A percentile compares a stretch with the other conserved stretches of the same genome.
Evolutionary conservation across 495 filamentous ascomycete genomes (phyloP).

Genomic region (Aspergillus ellipticus): DNA sequence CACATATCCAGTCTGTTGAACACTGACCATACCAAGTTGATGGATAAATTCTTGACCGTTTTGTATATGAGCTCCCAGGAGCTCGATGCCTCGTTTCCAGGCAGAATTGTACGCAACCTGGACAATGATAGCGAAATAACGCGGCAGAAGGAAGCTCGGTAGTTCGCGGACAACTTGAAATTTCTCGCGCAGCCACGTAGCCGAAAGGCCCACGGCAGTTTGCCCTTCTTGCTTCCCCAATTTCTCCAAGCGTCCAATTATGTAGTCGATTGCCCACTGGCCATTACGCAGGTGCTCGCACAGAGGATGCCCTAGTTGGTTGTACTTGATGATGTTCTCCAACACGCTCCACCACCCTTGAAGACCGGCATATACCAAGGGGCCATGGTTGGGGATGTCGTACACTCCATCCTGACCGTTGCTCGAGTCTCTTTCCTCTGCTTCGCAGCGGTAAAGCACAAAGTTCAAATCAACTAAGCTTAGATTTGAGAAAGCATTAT

Average conservation of each 20-base stretch:
- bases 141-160: slow-evolving; percentile 83
- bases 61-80: slow-evolving; percentile 72
- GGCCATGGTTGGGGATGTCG: slow-evolving; percentile 74
- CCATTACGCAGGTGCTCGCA: slow-evolving; percentile 90
- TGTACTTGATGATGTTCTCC: slow-evolving; percentile 77
- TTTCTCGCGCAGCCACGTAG: slow-evolving; percentile 74
- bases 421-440: slow-evolving; percentile 83
- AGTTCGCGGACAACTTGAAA: slow-evolving; percentile 80
- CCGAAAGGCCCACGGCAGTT: slow-evolving; percentile 55
- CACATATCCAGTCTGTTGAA: slow-evolving; percentile 83
- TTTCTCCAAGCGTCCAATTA: slow-evolving; percentile 71
- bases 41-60: slow-evolving; percentile 82
- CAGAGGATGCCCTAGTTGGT: slow-evolving; percentile 88
- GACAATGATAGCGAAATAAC: slow-evolving; percentile 88
- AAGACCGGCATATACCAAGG: slow-evolving; percentile 89
- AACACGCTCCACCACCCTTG: slow-evolving; percentile 98
- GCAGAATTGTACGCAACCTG: slow-evolving; percentile 83
- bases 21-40: slow-evolving; percentile 80
- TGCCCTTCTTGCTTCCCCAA: slow-evolving; percentile 59
- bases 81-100: slow-evolving; percentile 68
- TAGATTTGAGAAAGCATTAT: slow-evolving; percentile 70
- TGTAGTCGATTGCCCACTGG: slow-evolving; percentile 93
- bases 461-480: slow-evolving; percentile 85
- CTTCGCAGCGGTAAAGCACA: slow-evolving; percentile 84
- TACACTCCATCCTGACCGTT: slow-evolving; percentile 81